Evolutionary conservation across 2,329 filamentous ascomycete species (phyloP).

Genomic region (Fusarium marasasianum): DNA sequence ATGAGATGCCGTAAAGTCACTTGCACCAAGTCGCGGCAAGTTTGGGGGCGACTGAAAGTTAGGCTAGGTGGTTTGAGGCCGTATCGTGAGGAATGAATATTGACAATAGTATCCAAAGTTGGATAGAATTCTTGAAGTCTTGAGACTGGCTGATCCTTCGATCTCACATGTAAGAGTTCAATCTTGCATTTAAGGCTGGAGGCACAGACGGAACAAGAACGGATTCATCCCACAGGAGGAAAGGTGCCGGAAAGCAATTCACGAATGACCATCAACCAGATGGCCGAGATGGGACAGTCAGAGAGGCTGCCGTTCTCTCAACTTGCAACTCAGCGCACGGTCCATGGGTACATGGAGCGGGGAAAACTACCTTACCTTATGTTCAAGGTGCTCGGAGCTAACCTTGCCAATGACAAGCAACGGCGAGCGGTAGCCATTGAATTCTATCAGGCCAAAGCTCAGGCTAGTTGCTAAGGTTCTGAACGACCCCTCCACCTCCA

Average conservation of each 20-base stretch:
- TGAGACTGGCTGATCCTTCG: background rate
- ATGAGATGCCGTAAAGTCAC: slow-evolving; percentile 38
- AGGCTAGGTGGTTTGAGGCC: slow-evolving; percentile 7
- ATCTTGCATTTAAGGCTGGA: slow-evolving; percentile 44
- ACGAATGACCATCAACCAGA: slow-evolving; percentile 41
- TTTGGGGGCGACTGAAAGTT: slow-evolving; percentile 27
- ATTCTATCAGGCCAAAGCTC: slow-evolving; percentile 15
- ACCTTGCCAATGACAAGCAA: slow-evolving; percentile 26
- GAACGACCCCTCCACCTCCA: slow-evolving; percentile 7
- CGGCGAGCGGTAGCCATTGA: slow-evolving; percentile 10
- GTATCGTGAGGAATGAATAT: background rate
- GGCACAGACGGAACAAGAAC: slow-evolving; percentile 39
- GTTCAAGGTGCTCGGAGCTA: slow-evolving; percentile 21
- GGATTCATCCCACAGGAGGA: slow-evolving; percentile 42
- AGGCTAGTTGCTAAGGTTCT: slow-evolving; percentile 26
- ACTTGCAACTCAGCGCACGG: slow-evolving; percentile 35
- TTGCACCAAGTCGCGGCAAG: slow-evolving; percentile 17
- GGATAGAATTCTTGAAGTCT: background rate
- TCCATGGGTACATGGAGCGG: slow-evolving; percentile 33
- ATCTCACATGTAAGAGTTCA: slow-evolving; percentile 38
- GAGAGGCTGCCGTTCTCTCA: slow-evolving; percentile 13
- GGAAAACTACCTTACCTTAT: slow-evolving; percentile 17
- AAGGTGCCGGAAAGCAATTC: slow-evolving; percentile 39
- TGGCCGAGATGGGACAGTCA: slow-evolving; percentile 42
- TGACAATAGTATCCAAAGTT: background rate